Conservation (phyloP, 176 grass and related monocot species). For the Zoysia pacifica region DNA sequence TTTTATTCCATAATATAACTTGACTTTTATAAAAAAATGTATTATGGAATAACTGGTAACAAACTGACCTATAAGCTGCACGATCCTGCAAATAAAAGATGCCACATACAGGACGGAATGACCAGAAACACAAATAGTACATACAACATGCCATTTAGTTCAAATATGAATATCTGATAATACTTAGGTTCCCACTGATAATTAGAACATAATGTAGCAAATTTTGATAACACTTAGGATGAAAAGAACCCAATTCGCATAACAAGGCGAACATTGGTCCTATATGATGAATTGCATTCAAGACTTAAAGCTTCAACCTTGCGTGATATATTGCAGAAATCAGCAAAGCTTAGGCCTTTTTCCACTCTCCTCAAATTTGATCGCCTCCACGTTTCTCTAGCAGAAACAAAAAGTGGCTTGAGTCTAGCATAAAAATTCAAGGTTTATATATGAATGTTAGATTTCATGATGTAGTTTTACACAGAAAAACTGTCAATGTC, state of each 20-base stretch:
- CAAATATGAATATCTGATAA: background rate
- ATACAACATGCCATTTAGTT: background rate
- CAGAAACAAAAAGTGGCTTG: background rate
- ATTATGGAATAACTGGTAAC: too few species aligned
- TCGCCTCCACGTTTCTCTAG: background rate
- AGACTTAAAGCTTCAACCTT: background rate
- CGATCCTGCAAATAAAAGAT: background rate
- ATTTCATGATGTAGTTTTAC: background rate
- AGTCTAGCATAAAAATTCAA: background rate
- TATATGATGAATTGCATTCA: background rate
- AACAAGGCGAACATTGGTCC: background rate
- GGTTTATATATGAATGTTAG: too few species aligned
- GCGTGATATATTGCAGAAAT: background rate
- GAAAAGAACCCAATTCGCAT: background rate
- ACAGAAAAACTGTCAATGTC: background rate
- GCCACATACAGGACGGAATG: background rate
- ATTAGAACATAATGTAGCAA: background rate
- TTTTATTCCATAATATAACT: too few species aligned
- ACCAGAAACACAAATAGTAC: background rate
- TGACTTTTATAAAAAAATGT: too few species aligned
- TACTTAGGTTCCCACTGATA: background rate
- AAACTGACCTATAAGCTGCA: too few species aligned
- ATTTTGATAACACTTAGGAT: background rate
- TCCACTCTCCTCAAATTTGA: background rate
- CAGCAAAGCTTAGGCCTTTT: background rate